A percentile compares a stretch with the other conserved stretches of the same genome.
Evolutionary conservation across 2,329 filamentous ascomycete species (phyloP).

Genomic region (Trichophyton verrucosum): DNA sequence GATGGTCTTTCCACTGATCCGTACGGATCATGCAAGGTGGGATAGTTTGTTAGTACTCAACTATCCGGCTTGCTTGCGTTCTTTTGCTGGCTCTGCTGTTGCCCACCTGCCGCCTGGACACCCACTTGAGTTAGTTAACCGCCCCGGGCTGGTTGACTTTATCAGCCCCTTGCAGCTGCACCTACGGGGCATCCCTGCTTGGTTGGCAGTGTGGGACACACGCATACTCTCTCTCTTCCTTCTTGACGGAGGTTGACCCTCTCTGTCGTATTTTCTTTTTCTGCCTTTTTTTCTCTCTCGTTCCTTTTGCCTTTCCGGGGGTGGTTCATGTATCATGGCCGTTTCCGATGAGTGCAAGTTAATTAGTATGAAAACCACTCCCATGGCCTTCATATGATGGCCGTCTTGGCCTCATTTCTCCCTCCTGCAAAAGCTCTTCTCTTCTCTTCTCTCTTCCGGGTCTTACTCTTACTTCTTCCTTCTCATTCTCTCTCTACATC

Average conservation of each 20-base stretch:
- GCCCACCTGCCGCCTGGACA: not conserved
- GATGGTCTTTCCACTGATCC: no score
- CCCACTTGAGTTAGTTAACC: not conserved
- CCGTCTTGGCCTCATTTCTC: not conserved
- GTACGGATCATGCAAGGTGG: no score
- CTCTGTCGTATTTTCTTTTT: not conserved
- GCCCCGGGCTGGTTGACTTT: not conserved
- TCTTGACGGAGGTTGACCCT: no score
- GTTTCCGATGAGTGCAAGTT: not conserved
- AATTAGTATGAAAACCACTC: not conserved
- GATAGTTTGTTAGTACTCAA: no score
- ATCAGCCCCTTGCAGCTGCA: conserved; percentile 1
- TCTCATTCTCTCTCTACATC: not conserved
- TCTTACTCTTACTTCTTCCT: not conserved
- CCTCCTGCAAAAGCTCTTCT: not conserved
- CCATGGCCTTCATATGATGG: not conserved
- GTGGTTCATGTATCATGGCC: conserved; percentile 1
- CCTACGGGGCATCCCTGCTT: not conserved
- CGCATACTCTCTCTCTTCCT: not conserved
- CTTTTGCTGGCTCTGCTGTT: no score
- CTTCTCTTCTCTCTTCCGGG: not conserved
- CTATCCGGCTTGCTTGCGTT: not conserved
- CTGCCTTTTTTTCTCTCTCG: not conserved
- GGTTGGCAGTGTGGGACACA: not conserved
- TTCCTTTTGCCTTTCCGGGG: not conserved